phyloP scores from a whole-genome alignment of 2,329 filamentous ascomycete genomes.

The Exophiala dermatitidis region DNA sequence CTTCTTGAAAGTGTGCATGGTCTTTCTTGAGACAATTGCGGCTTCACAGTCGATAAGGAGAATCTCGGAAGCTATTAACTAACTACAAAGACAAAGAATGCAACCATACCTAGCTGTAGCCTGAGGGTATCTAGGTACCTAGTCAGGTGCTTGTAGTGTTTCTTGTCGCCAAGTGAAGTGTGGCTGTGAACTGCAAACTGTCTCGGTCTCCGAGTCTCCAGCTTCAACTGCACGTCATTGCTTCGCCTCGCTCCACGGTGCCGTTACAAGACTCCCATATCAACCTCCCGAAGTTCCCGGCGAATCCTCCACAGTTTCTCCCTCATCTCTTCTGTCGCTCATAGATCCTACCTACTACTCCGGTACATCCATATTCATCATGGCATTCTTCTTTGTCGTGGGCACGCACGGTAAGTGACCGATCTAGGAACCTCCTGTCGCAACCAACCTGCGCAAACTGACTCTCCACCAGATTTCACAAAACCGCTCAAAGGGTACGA shows the following conservation, averaged over 20 bases:
- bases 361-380: slow-evolving; percentile 1
- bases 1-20: no score
- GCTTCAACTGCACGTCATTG: no score
- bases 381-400: slow-evolving; percentile 25
- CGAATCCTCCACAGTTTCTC: neutral
- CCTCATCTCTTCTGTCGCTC: neutral
- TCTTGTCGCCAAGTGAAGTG: neutral
- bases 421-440: no score
- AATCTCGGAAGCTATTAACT: no score
- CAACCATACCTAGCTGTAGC: no score
- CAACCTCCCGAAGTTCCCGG: neutral
- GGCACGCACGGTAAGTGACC: slow-evolving; percentile 19
- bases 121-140: no score
- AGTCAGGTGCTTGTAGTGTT: neutral
- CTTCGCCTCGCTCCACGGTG: no score
- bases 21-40: no score
- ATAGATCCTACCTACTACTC: neutral
- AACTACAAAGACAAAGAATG: no score
- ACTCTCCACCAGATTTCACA: slow-evolving; percentile 36
- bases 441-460: slow-evolving; percentile 1
- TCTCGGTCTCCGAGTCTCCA: slow-evolving; percentile 1
- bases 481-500: slow-evolving; percentile 41
- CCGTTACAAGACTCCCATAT: no score
- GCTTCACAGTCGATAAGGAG: no score
- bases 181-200: neutral